Percentiles rank a stretch among this genome's conserved stretches.
These are phyloP conservation scores for Urostyla sp. DNA, from an alignment of 73 alveolate genomes.

Conservation along the genomic window DNA sequence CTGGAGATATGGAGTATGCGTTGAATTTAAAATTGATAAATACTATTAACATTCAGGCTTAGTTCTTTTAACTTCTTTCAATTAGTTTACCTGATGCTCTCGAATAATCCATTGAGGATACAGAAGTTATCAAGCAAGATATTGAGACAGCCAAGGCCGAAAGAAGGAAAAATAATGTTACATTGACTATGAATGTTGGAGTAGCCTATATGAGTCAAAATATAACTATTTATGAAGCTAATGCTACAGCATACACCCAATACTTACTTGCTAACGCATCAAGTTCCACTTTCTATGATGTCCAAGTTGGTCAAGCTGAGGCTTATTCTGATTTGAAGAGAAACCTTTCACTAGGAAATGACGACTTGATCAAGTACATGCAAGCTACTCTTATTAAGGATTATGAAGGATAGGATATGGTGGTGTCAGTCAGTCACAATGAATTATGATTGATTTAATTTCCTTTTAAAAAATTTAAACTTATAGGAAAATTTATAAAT, in stretches of 20 bases:
- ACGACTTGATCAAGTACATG: constrained; percentile 78
- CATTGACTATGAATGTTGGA: constrained; percentile 84
- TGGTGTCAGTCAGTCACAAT: constrained; percentile 23
- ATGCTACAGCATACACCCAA: constrained; percentile 73
- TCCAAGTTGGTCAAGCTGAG: constrained; percentile 74
- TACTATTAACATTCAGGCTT: constrained; percentile 74
- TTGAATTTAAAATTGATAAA: constrained; percentile 71
- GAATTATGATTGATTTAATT: too few species aligned
- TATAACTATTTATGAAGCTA: constrained; percentile 80
- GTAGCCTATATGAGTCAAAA: constrained; percentile 89
- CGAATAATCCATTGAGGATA: constrained; percentile 90
- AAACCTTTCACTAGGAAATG: constrained; percentile 67
- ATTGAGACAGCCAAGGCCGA: constrained; percentile 93
- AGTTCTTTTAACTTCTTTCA: constrained; percentile 89
- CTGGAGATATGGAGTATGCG: constrained; percentile 82
- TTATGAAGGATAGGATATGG: constrained; percentile 82
- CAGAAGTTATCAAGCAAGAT: constrained; percentile 97
- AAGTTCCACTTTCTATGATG: constrained; percentile 76
- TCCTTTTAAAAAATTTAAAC: not conserved
- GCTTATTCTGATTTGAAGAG: constrained; percentile 79
- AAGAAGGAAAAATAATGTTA: constrained; percentile 84
- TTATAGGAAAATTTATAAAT: too few species aligned
- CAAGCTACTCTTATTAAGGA: constrained; percentile 85
- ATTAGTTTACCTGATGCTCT: constrained; percentile 93
- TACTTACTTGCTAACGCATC: constrained; percentile 55